A percentile compares a stretch with the other conserved stretches of the same genome.
These are phyloP conservation scores for Anisodus acutangulus DNA, from an alignment of 257 asterid species.

Conservation along the genomic window DNA sequence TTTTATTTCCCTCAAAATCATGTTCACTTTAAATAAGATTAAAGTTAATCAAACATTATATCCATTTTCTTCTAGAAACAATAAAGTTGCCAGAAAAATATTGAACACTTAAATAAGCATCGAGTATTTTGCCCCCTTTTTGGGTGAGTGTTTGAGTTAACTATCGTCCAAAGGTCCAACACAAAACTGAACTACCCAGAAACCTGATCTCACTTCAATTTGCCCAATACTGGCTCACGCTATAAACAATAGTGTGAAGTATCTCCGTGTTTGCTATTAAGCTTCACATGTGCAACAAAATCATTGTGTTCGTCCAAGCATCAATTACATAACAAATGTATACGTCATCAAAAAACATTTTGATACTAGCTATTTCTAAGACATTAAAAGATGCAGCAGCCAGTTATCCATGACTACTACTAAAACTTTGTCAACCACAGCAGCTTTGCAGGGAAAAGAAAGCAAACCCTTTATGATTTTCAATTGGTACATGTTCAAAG, in stretches of 20 bases:
- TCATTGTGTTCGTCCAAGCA: neutral
- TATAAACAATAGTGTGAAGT: neutral
- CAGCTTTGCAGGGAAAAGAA: neutral
- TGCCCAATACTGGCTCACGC: too few relatives aligned
- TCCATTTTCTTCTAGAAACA: too few relatives aligned
- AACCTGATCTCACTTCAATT: neutral
- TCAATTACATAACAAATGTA: neutral
- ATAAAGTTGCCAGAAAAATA: neutral
- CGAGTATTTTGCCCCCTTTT: neutral
- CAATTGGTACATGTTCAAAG: neutral
- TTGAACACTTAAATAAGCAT: neutral
- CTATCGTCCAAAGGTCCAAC: neutral
- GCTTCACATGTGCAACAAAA: neutral
- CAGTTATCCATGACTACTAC: neutral
- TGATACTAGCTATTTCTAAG: constrained; percentile 10
- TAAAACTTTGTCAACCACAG: neutral
- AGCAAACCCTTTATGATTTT: constrained; percentile 1
- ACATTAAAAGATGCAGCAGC: constrained; percentile 3
- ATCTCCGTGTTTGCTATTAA: neutral
- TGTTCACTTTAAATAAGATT: neutral
- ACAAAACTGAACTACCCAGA: neutral
- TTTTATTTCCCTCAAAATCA: neutral
- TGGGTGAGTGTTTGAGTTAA: neutral
- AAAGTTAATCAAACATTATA: too few relatives aligned
- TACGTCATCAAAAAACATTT: neutral